Base-by-base conservation (phyloP, 2,329 filamentous ascomycete species). In the Neopestalotiopsis sp. region DNA sequence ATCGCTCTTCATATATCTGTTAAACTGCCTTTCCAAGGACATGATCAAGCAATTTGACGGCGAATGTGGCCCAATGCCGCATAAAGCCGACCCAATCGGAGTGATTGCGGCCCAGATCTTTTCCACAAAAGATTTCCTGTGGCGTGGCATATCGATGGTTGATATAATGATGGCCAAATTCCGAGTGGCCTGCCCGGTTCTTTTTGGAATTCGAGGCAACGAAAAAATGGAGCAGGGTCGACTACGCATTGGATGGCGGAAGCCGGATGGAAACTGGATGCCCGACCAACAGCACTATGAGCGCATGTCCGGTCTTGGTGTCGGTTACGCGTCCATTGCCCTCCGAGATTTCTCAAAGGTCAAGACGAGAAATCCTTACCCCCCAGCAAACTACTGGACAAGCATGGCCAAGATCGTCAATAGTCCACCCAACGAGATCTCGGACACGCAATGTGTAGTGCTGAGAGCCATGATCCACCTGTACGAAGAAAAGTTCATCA, bases 111-210 rank as follows among this genome's bases (percentile, higher is more conserved):
- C 91, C 6, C 89, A 91, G 71, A 86, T 97, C 38, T 95, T 97
- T 77, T 91, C 92, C 1, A 85, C 88, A 66, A 85, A 88, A 20
- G 85, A 89, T 17, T 92, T 93, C 75, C 84, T 87, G 67, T 92
- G 90, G 85, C 87, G 90, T 65, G 91, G 89, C 9, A 81, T 87
- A 62, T 87, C 91, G 1, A 84, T 97, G 69, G 91, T 94, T 66
- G 93, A 97, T 77, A 93, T 98, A 69, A 85, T 98, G 38, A 91
- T 97, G 75, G 91, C 95, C 67, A 98, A 98, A 79, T 92, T 93
- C 75, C 90, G 94, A 69, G 85, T 92, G 17, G 85, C 89, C 3
- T 97, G 94, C 75, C 95, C 96, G 0, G 91, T 94, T 1, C 84
- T 99, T 0, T 98, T 97, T 78, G 95, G 95, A 20, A 89, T 95